Base-by-base conservation (phyloP, 2,329 filamentous ascomycete genomes). In the Didymella segeticola region DNA sequence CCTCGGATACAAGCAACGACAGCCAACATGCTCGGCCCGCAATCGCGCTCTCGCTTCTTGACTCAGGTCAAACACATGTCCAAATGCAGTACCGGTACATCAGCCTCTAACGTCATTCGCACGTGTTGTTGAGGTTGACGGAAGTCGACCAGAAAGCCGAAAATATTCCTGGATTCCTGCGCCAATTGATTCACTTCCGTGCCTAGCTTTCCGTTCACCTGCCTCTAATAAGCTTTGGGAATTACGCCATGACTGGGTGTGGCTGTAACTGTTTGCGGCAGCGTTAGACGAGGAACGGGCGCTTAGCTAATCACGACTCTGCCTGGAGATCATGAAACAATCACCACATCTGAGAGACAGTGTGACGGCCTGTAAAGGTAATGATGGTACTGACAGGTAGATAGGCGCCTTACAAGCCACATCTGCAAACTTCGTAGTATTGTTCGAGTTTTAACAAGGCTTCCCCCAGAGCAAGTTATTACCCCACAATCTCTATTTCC, bases 231-330 rank as follows among this genome's bases (percentile, higher is more conserved):
- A 47, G 33, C 33, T 38, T 38, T 27, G 25, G 22, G 12, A 19
- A n/a, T 17, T 26, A 23, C 33, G 39, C 17, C 19, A 38, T 38
- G 39, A 43, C 33, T n/a, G n/a, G 22, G 22, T 11, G 39, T 37
- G 33, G 39, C 26, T 38, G 25, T 43, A 39, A 27, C 47, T 41
- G n/a, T 8, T 20, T 31, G 25, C 11, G 39, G 39, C 31, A 51
- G 20, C 23, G 6, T 34, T 43, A 31, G 12, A 30, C 47, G 39
- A 51, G 26, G 14, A 2, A 10, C 30, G 15, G 22, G 25, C 19
- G 33, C 20, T 45, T 25, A 37, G n/a, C 29, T 39, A 19, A 43
- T 20, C 39, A 50, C 31, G 31, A 50, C 39, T 31, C 6, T 26
- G 38, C 14, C 31, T 37, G 9, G 30, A 8, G 31, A 50, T 50